Conservation (phyloP, 2,329 filamentous ascomycete genomes). For the Polychaeton citri region DNA sequence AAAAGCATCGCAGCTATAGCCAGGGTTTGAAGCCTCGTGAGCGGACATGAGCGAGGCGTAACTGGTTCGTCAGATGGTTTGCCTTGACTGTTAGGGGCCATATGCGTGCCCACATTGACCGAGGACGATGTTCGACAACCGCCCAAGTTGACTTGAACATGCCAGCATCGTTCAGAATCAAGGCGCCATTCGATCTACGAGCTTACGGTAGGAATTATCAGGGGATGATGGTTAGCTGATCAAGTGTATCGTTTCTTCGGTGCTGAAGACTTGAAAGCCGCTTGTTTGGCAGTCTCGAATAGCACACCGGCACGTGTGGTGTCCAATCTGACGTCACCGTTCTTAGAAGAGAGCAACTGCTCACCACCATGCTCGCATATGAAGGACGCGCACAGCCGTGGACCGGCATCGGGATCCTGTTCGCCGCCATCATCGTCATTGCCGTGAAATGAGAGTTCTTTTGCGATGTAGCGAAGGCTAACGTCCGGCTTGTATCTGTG, state of each 20-base stretch:
- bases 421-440: slow-evolving; percentile 49
- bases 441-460: slow-evolving; percentile 90
- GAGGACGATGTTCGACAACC: too few relatives aligned
- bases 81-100: too few relatives aligned
- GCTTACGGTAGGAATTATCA: too few relatives aligned
- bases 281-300: slow-evolving; percentile 60
- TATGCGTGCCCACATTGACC: too few relatives aligned
- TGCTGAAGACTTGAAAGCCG: slow-evolving; percentile 44
- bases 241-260: not conserved
- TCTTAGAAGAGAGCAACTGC: slow-evolving; percentile 63
- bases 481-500: slow-evolving; percentile 82
- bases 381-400: slow-evolving; percentile 59
- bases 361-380: slow-evolving; percentile 69
- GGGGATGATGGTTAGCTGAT: too few relatives aligned
- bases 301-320: slow-evolving; percentile 57
- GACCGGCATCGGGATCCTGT: slow-evolving; percentile 12
- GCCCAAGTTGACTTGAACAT: too few relatives aligned
- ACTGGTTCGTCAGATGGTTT: too few relatives aligned
- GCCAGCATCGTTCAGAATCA: too few relatives aligned
- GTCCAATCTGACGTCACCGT: slow-evolving; percentile 54
- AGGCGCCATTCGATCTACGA: too few relatives aligned
- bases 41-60: too few relatives aligned
- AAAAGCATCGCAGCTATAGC: too few relatives aligned
- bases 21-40: too few relatives aligned
- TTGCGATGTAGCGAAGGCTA: slow-evolving; percentile 79